These are phyloP conservation scores for Xylaria sp. DNA, from an alignment of 2,329 filamentous ascomycete genomes.

Conservation along the genomic window DNA sequence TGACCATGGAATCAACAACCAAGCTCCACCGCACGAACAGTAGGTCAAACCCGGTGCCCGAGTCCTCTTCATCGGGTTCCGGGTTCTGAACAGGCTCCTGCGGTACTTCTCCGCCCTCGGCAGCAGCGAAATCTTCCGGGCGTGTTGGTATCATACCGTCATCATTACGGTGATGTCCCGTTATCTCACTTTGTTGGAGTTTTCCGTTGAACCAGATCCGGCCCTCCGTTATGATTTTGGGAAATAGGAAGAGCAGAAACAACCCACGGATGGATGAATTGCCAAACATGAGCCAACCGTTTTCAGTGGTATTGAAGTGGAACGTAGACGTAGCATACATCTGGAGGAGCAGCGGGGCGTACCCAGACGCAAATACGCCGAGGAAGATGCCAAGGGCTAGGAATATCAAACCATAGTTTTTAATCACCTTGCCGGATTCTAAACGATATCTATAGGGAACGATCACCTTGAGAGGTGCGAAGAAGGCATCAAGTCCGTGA, in stretches of 20 bases:
- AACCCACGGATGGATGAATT: conserved; percentile 64
- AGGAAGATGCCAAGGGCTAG: conserved; percentile 69
- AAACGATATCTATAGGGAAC: conserved; percentile 65
- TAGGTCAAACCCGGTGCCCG: conserved; percentile 66
- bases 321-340: conserved; percentile 68
- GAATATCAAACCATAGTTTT: conserved; percentile 70
- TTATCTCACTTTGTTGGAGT: conserved; percentile 6
- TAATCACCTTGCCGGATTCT: conserved; percentile 59
- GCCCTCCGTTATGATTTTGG: conserved; percentile 61
- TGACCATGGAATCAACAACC: conserved; percentile 71
- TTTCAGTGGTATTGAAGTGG: conserved; percentile 64
- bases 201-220: conserved; percentile 50
- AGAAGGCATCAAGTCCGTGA: conserved; percentile 62
- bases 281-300: conserved; percentile 66
- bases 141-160: conserved; percentile 37
- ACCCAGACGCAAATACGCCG: conserved; percentile 68
- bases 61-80: conserved; percentile 45
- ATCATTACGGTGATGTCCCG: background rate
- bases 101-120: conserved; percentile 42
- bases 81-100: conserved; percentile 44
- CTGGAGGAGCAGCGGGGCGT: conserved; percentile 70
- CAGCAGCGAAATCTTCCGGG: conserved; percentile 43
- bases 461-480: conserved; percentile 72
- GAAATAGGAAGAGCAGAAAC: conserved; percentile 66
- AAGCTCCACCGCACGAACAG: conserved; percentile 74